Conservation (phyloP, 192 early-diverging fungal genomes). For the Linnemannia elongata region DNA sequence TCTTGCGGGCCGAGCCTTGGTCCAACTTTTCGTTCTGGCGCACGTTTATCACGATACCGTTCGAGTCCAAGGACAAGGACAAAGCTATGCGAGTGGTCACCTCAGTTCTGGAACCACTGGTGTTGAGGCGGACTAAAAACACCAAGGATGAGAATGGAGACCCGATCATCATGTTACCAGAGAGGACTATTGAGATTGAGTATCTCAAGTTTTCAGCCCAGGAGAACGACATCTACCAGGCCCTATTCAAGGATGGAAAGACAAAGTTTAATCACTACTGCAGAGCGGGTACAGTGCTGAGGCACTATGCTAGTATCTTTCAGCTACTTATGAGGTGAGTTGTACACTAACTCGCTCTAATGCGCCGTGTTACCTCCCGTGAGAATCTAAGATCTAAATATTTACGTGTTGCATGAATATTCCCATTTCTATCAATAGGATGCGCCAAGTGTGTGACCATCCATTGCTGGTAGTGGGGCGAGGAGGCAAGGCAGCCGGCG, state of each 20-base stretch:
- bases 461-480: conserved; percentile 64
- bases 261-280: conserved; percentile 72
- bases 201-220: conserved; percentile 73
- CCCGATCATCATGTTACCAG: conserved; percentile 84
- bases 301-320: conserved; percentile 79
- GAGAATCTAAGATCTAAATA: neutral
- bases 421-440: conserved; percentile 55
- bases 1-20: conserved; percentile 82
- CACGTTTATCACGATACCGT: conserved; percentile 81
- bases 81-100: conserved; percentile 63
- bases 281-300: conserved; percentile 70
- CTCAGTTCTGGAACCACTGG: conserved; percentile 78
- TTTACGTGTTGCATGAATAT: neutral
- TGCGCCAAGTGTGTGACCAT: conserved; percentile 81
- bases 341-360: neutral
- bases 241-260: conserved; percentile 75
- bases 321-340: conserved; percentile 67
- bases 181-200: conserved; percentile 69
- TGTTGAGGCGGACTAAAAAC: conserved; percentile 90
- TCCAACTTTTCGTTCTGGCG: conserved; percentile 81
- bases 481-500: conserved; percentile 21
- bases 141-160: conserved; percentile 80
- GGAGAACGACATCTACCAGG: conserved; percentile 79
- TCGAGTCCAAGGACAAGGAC: conserved; percentile 69
- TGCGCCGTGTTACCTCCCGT: neutral